A percentile compares a stretch with the other conserved stretches of the same genome.
These are phyloP conservation scores for Xylaria sp. DNA, from an alignment of 2,329 filamentous ascomycete genomes.

Conservation along the genomic window DNA sequence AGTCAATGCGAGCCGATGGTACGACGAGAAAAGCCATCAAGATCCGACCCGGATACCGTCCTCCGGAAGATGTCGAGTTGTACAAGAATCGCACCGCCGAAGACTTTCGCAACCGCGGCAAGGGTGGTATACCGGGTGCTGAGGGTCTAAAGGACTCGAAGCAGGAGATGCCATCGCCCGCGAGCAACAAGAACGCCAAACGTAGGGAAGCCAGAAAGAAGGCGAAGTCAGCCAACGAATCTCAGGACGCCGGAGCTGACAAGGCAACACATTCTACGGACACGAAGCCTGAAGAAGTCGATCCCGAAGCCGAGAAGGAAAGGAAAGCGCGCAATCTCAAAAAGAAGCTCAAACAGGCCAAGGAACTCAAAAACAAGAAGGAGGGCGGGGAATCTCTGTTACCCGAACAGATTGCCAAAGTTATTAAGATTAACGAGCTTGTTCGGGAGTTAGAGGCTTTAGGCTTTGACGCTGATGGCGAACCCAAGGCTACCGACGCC, in stretches of 20 bases:
- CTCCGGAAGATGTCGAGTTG: slow-evolving; percentile 93
- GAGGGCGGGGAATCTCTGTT: slow-evolving; percentile 84
- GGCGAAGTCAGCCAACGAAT: slow-evolving; percentile 66
- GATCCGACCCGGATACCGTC: slow-evolving; percentile 90
- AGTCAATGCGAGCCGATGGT: slow-evolving; percentile 86
- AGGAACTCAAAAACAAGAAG: slow-evolving; percentile 90
- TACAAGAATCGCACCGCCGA: slow-evolving; percentile 95
- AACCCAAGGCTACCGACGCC: slow-evolving; percentile 54
- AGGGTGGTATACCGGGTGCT: slow-evolving; percentile 79
- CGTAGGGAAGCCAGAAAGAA: slow-evolving; percentile 66
- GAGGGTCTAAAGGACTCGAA: slow-evolving; percentile 64
- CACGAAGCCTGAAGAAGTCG: slow-evolving; percentile 55
- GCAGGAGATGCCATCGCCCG: slow-evolving; percentile 58
- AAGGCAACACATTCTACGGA: slow-evolving; percentile 47
- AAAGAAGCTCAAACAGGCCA: slow-evolving; percentile 95
- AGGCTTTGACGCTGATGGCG: slow-evolving; percentile 83
- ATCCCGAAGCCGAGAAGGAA: slow-evolving; percentile 81
- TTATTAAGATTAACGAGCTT: slow-evolving; percentile 95
- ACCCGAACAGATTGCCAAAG: slow-evolving; percentile 96
- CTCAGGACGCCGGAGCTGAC: slow-evolving; percentile 65
- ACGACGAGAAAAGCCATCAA: slow-evolving; percentile 94
- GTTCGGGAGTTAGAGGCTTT: slow-evolving; percentile 86
- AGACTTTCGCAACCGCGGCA: slow-evolving; percentile 79
- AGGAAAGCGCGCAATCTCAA: slow-evolving; percentile 92
- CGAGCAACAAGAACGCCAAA: slow-evolving; percentile 89